These are phyloP conservation scores for Cutaneotrichosporon curvatum DNA, from an alignment of 1,284 basidiomycete species.

Conservation along the genomic window DNA sequence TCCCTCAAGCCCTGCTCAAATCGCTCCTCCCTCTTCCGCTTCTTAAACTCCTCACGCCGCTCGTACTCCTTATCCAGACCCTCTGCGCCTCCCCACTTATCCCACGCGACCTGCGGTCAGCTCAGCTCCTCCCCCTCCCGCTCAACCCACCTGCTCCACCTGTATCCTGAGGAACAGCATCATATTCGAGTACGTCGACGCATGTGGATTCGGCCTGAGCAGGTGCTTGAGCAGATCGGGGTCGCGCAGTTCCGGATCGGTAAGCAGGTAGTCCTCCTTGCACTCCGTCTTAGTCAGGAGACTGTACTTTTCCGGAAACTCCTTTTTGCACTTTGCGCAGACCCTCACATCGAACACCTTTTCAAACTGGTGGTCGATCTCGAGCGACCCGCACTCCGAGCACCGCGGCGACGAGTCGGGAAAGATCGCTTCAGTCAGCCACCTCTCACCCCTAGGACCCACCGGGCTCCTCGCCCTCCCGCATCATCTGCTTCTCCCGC, in stretches of 20 bases:
- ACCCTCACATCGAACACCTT: conserved; percentile 74
- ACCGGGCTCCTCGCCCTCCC: conserved; percentile 67
- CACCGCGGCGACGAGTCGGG: conserved; percentile 69
- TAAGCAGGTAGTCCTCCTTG: conserved; percentile 90
- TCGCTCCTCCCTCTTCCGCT: conserved; percentile 84
- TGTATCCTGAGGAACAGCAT: conserved; percentile 94
- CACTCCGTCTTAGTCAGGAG: conserved; percentile 97
- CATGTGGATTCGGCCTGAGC: conserved; percentile 92
- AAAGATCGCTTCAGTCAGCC: conserved; percentile 43
- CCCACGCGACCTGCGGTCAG: conserved; percentile 66
- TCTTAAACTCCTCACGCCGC: conserved; percentile 70
- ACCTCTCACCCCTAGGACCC: conserved; percentile 13
- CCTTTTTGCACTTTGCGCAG: conserved; percentile 83
- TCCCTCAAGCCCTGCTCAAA: conserved; percentile 80
- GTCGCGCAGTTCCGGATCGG: conserved; percentile 86
- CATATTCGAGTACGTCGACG: conserved; percentile 96
- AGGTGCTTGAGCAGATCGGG: conserved; percentile 87
- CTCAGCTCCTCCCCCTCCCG: conserved; percentile 93
- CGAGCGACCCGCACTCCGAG: conserved; percentile 68
- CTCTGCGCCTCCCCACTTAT: conserved; percentile 93
- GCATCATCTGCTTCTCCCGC: conserved; percentile 58
- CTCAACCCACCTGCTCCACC: conserved; percentile 94
- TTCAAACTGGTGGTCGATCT: conserved; percentile 73
- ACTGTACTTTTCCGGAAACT: conserved; percentile 84
- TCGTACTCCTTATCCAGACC: conserved; percentile 85